These are phyloP conservation scores for Populus hybrid DNA, from an alignment of 441 rosid genomes.

Conservation along the genomic window DNA sequence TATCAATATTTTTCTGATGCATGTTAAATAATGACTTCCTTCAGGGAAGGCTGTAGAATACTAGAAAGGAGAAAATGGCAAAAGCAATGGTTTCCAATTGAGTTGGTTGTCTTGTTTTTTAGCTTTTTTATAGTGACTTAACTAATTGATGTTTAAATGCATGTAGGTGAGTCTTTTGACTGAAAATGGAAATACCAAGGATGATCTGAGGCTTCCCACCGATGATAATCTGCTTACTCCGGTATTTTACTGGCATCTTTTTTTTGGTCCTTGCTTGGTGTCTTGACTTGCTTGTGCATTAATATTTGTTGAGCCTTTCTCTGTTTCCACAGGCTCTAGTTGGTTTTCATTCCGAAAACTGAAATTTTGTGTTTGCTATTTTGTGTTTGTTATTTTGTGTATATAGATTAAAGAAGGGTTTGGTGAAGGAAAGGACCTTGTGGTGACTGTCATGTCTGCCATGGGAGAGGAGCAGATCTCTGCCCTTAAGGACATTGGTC, in stretches of 20 bases:
- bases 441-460: conserved; percentile 75
- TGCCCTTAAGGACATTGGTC: conserved; percentile 74
- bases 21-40: background rate
- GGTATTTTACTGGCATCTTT: conserved; percentile 30
- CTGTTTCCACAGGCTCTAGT: background rate
- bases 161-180: conserved; percentile 81
- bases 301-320: background rate
- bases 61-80: background rate
- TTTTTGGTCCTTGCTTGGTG: background rate
- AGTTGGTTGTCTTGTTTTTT: background rate
- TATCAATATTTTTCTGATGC: background rate
- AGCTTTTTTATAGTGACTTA: background rate
- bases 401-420: conserved; percentile 69
- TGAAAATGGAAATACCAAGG: conserved; percentile 81
- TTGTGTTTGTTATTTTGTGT: background rate
- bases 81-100: background rate
- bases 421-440: conserved; percentile 72
- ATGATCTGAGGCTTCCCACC: conserved; percentile 85
- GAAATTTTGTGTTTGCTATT: background rate
- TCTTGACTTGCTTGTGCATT: background rate
- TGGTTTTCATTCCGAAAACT: background rate
- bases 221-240: conserved; percentile 62
- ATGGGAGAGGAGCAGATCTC: conserved; percentile 97
- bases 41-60: background rate
- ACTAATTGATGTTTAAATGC: background rate